Evolutionary conservation across 805 yeast genomes (phyloP), one percentile per base, ranked within the genome.

Genomic region (Wickerhamomyces strasburgensis): DNA sequence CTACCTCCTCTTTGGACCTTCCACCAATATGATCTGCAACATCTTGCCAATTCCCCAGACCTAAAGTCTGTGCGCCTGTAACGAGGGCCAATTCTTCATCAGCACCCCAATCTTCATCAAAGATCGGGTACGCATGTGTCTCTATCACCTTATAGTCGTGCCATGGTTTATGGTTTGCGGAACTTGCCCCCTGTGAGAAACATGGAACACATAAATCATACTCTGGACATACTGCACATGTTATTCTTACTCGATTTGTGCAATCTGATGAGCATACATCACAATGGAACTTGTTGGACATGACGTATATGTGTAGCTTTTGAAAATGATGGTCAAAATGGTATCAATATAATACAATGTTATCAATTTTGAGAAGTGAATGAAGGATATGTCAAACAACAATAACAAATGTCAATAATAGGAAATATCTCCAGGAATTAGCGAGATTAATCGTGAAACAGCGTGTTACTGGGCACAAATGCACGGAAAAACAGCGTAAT

Each of bases 151-250:
- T 75, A 58, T 93, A 93, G 54, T 85, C 94, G 58, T 93, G 99
- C 72, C 78, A 85, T 9, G 98, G 98, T 58, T 87, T 81, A 65
- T 93, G 99, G 43, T 76, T 80, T 3, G 87, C 94, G 3, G 93
- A 75, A 16, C 75, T 65, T 13, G 74, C 65, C 11, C 98, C 99
- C 39, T 78, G 74, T 3, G 96, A 81, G 64, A 93, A 93, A 60
- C 99, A 93, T 3, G 95, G 96, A 5, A 94, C 98, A 68, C 99
- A 93, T n/a, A 93, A 66, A 58, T 93, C 98, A 54, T 90, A 93
- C 59, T 90, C 98, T 3, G 78, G 68, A 62, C 98, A 94, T 24
- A 78, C 81, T 0, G 97, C 98, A 68, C 98, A 93, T 35, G 84
- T 72, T 33, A 93, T 80, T 44, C 98, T 72, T 32, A 93, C 93